phyloP scores from a whole-genome alignment of 306 rosid species.

The Fragaria iinumae region DNA sequence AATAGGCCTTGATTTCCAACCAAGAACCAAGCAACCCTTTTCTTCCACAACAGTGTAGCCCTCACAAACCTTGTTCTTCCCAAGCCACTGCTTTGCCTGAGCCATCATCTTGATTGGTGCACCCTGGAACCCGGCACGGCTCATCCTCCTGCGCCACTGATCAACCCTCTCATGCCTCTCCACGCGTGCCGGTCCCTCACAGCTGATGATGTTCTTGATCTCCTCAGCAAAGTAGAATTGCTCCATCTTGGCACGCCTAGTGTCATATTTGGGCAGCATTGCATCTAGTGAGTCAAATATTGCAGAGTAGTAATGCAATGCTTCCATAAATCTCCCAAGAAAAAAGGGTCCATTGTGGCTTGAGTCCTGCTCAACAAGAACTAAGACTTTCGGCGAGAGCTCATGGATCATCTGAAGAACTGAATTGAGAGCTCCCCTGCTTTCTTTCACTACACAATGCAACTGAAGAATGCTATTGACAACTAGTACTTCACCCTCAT shows the following conservation, averaged over 20 bases:
- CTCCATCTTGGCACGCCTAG: slow-evolving; percentile 70
- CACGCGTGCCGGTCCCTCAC: slow-evolving; percentile 79
- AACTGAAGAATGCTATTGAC: slow-evolving; percentile 80
- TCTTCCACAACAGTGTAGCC: slow-evolving; percentile 76
- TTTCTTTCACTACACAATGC: slow-evolving; percentile 88
- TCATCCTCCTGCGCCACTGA: slow-evolving; percentile 89
- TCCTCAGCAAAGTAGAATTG: slow-evolving; percentile 93
- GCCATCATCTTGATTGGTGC: slow-evolving; percentile 57
- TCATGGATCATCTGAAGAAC: slow-evolving; percentile 65
- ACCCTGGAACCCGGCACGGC: slow-evolving; percentile 80
- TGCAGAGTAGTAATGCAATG: slow-evolving; percentile 83
- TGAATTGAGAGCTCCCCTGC: slow-evolving; percentile 79
- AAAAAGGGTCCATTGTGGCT: slow-evolving; percentile 96
- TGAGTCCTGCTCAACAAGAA: slow-evolving; percentile 80
- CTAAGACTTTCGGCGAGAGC: slow-evolving; percentile 60
- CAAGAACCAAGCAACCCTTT: slow-evolving; percentile 85
- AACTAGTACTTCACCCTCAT: slow-evolving; percentile 61
- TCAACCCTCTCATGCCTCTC: slow-evolving; percentile 94
- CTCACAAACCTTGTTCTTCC: slow-evolving; percentile 47
- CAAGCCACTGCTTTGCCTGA: slow-evolving; percentile 79
- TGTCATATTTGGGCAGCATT: slow-evolving; percentile 79
- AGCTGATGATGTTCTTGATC: slow-evolving; percentile 91
- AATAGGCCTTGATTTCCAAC: slow-evolving; percentile 88
- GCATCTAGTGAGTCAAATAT: slow-evolving; percentile 80
- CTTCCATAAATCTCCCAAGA: slow-evolving; percentile 90